Base-by-base conservation (phyloP, 306 rosid genomes). In the Lathyrus oleraceus region DNA sequence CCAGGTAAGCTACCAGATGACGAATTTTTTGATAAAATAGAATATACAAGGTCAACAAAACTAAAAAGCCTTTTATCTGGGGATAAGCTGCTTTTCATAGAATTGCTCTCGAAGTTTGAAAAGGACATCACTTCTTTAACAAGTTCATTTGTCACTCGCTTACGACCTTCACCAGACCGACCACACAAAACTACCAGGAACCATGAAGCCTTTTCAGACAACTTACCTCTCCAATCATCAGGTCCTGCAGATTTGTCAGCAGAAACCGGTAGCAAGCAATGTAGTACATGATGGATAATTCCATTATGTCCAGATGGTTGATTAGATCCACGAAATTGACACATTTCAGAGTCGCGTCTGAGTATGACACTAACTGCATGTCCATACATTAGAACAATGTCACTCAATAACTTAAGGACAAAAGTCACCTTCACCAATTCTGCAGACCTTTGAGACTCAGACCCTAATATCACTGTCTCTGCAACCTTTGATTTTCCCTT, bases 401-500 rank as follows among this genome's bases (percentile, higher is more conserved):
- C 99, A 67, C 97, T 91, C 87, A 95, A 82, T 70, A 95, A 78
- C 81, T 95, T 95, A 66, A 95, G 95, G 49, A 95, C 89, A 84
- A 95, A 95, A 67, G 92, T 91, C 80, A 87, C 96, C 84, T 89
- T 95, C 61, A 96, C 99, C 65, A 95, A 81, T 78, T 92, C 95
- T 11, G 95, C 87, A 67, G 95, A 95, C 79, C 78, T 91, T 81
- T 89, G 96, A 67, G 95, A 85, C 52, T 87, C 96, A 52, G 86
- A 83, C 83, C 91, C 93, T 49, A 78, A 57, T 66, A 45, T 76
- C 67, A 62, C 79, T 8, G 72, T 71, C 79, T 91, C 97, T 61
- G 81, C 93, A 59, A 91, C 95, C 91, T 94, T 94, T 8, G 96
- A 86, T 81, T 95, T 95, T 52, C 99, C 99, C 86, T 91, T 95